Evolutionary conservation across 2,329 filamentous ascomycete species (phyloP), one percentile per base, ranked within the genome.

Genomic region (Nothophoma quercina): DNA sequence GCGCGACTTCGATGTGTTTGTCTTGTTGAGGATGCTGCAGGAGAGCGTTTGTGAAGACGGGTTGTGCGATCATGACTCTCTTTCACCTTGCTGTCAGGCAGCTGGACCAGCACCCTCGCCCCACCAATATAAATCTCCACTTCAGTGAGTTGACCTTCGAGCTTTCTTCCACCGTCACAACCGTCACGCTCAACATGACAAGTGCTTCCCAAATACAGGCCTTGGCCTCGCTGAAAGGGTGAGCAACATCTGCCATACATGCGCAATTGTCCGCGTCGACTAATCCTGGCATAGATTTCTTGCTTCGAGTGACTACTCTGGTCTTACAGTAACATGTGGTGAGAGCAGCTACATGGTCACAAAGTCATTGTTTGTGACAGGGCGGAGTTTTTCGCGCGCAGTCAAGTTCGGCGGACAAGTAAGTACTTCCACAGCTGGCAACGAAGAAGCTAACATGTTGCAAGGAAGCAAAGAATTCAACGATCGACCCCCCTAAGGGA

Each of bases 331-430:
- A 4, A 61, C 45, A 2, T 62, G 62, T 26, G 48, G 55, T 1
- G 7, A 10, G 2, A 53, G 62, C 12, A 48, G 35, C 1, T 60
- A 64, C 41, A 53, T 59, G 6, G 59, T 65, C 63, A 65, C 23
- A 65, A 64, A 40, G 18, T 9, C 5, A 53, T 65, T 7, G 49
- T 63, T 0, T 65, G 59, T 26, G 13, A 42, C 5, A 42, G 57
- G 6, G 44, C 51, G 1, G 36, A n/a, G 5, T 61, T 64, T 33
- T 59, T 64, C 18, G 19, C 35, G 44, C 4, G 55, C 55, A 5
- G 12, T 45, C 10, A 10, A 29, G 12, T 51, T 41, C 18, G 34
- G 41, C 15, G 41, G 49, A 15, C 21, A 45, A 19, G 41, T 40
- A 9, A 45, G 28, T 16, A 44, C 2, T 49, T 33, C 1, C 12